These are phyloP conservation scores for Zygnema cylindricum DNA, from an alignment of 139 green algal species.

Conservation along the genomic window DNA sequence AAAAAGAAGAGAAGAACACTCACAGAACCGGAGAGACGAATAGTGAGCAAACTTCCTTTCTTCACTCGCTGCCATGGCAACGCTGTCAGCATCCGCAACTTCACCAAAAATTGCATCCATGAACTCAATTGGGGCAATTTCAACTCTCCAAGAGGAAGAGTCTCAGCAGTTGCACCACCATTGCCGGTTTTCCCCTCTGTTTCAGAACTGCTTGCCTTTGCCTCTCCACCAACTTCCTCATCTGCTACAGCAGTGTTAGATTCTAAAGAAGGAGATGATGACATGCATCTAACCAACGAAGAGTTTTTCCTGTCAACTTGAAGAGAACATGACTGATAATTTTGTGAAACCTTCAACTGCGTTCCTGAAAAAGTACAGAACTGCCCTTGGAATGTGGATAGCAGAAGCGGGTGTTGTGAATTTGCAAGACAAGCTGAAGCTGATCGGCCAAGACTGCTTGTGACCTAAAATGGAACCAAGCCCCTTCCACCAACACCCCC, in stretches of 20 bases:
- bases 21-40: conserved; percentile 72
- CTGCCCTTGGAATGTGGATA: not conserved
- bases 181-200: no score
- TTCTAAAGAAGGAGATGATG: not conserved
- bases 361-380: not conserved
- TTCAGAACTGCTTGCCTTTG: not conserved
- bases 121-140: conserved; percentile 31
- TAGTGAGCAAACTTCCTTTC: conserved; percentile 76
- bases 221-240: not conserved
- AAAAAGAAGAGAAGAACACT: not conserved
- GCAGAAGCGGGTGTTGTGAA: no score
- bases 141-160: conserved; percentile 26
- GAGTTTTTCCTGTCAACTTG: not conserved
- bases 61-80: conserved; percentile 90
- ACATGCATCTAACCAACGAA: not conserved
- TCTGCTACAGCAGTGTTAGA: not conserved
- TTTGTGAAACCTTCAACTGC: not conserved
- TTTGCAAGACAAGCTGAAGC: no score
- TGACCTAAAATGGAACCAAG: not conserved
- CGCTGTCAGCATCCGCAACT: conserved; percentile 68
- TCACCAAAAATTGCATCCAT: conserved; percentile 19
- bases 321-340: not conserved
- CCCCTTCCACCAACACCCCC: not conserved
- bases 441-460: not conserved
- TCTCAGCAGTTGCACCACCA: not conserved